Conservation (phyloP, 2,329 filamentous ascomycete genomes). For the Albophoma yamanashiensis region DNA sequence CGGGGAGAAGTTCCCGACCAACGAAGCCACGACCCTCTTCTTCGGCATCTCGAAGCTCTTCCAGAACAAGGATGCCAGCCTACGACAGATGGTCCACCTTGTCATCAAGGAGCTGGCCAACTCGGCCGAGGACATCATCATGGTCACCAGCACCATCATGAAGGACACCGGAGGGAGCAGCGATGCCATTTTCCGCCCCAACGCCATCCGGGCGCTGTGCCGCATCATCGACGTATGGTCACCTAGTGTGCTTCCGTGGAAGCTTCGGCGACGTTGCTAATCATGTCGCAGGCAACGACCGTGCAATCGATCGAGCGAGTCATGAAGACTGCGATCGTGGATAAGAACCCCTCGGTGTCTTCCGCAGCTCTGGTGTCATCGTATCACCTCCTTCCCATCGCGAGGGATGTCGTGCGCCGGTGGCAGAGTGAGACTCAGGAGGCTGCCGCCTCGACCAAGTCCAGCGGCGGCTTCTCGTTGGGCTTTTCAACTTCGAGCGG, state of each 20-base stretch:
- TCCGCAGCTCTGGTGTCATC: constrained; percentile 94
- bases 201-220: constrained; percentile 90
- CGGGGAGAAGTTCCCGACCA: constrained; percentile 91
- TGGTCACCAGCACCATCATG: constrained; percentile 99
- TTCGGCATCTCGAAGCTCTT: constrained; percentile 99
- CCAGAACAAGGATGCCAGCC: constrained; percentile 96
- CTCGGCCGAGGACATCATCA: constrained; percentile 97
- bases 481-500: constrained; percentile 77
- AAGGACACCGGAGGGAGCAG: constrained; percentile 96
- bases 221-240: constrained; percentile 83
- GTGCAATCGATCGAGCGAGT: constrained; percentile 97
- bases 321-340: constrained; percentile 98
- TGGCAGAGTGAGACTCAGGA: constrained; percentile 99
- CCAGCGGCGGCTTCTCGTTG: constrained; percentile 78
- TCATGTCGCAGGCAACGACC: constrained; percentile 61
- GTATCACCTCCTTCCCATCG: constrained; percentile 94
- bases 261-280: constrained; percentile 10
- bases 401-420: constrained; percentile 86
- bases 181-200: constrained; percentile 86
- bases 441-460: constrained; percentile 83
- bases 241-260: not conserved
- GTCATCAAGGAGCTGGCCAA: constrained; percentile 95
- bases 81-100: constrained; percentile 98
- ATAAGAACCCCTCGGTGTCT: constrained; percentile 95
- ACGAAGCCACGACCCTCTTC: constrained; percentile 96